Evolutionary conservation across 768 basidiomycete genomes (phyloP).

Genomic region (Amanita pallidorosea): DNA sequence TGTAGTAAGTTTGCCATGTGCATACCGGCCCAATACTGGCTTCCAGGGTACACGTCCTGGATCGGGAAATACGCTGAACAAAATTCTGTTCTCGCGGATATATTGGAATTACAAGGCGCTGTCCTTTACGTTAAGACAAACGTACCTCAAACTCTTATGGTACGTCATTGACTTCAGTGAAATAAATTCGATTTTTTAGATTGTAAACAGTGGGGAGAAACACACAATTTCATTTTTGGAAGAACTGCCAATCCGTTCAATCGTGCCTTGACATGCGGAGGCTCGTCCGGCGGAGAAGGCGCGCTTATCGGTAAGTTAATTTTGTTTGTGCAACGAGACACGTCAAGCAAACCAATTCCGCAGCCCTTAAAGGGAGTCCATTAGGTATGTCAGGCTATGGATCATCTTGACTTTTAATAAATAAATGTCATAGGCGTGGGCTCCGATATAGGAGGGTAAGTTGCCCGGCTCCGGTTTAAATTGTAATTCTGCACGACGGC

Average conservation of each 20-base stretch:
- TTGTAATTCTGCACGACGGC: neutral
- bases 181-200: neutral
- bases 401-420: slow-evolving; percentile 6
- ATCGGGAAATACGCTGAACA: slow-evolving; percentile 47
- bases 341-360: neutral
- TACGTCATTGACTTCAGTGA: slow-evolving; percentile 13
- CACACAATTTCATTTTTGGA: slow-evolving; percentile 71
- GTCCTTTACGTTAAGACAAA: slow-evolving; percentile 67
- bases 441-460: slow-evolving; percentile 72
- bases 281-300: slow-evolving; percentile 82
- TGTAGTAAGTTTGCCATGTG: neutral
- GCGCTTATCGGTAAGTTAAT: slow-evolving; percentile 49
- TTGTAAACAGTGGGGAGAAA: slow-evolving; percentile 57
- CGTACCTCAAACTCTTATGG: slow-evolving; percentile 72
- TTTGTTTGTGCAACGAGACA: neutral
- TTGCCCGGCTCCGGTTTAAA: neutral
- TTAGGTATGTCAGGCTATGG: slow-evolving; percentile 19
- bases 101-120: slow-evolving; percentile 59
- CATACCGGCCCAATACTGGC: neutral
- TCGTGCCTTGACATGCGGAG: slow-evolving; percentile 59
- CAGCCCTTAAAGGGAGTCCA: slow-evolving; percentile 35
- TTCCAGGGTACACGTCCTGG: slow-evolving; percentile 62
- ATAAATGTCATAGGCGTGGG: slow-evolving; percentile 46
- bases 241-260: slow-evolving; percentile 72
- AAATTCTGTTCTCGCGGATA: slow-evolving; percentile 54